Conservation (phyloP, 805 yeast species). For the Hanseniaspora hatyaiensis region DNA sequence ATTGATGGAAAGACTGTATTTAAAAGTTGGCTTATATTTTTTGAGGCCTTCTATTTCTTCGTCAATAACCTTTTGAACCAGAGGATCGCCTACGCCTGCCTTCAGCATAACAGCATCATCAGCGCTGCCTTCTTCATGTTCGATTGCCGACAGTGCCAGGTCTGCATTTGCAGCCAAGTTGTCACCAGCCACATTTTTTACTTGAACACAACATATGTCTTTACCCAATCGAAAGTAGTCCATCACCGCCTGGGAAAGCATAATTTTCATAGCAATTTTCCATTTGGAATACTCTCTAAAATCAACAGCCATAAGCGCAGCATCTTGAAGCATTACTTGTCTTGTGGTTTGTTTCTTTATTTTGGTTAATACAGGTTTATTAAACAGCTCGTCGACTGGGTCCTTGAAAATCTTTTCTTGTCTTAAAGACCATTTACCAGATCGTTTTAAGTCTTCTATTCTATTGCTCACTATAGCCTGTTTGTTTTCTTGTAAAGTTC, state of each 20-base stretch:
- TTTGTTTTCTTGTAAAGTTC: slow-evolving; percentile 79
- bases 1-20: slow-evolving; percentile 26
- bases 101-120: slow-evolving; percentile 14
- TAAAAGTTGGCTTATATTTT: slow-evolving; percentile 24
- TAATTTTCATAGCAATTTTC: slow-evolving; percentile 57
- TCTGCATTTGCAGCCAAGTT: too few relatives aligned
- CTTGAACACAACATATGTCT: slow-evolving; percentile 44
- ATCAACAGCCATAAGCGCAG: slow-evolving; percentile 73
- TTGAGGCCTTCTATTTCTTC: slow-evolving; percentile 17
- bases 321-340: slow-evolving; percentile 65
- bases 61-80: not conserved
- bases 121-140: too few relatives aligned
- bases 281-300: slow-evolving; percentile 57
- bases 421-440: slow-evolving; percentile 79
- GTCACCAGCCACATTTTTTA: too few relatives aligned
- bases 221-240: slow-evolving; percentile 75
- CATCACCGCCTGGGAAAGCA: slow-evolving; percentile 57
- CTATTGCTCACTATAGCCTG: slow-evolving; percentile 80
- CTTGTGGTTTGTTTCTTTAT: slow-evolving; percentile 45
- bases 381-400: slow-evolving; percentile 33
- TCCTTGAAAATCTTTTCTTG: slow-evolving; percentile 66
- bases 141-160: too few relatives aligned
- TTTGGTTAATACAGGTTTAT: slow-evolving; percentile 14
- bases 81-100: slow-evolving; percentile 4
- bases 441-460: slow-evolving; percentile 80